Base-by-base conservation (phyloP, 495 filamentous ascomycete species). In the Penicillium paxilli region DNA sequence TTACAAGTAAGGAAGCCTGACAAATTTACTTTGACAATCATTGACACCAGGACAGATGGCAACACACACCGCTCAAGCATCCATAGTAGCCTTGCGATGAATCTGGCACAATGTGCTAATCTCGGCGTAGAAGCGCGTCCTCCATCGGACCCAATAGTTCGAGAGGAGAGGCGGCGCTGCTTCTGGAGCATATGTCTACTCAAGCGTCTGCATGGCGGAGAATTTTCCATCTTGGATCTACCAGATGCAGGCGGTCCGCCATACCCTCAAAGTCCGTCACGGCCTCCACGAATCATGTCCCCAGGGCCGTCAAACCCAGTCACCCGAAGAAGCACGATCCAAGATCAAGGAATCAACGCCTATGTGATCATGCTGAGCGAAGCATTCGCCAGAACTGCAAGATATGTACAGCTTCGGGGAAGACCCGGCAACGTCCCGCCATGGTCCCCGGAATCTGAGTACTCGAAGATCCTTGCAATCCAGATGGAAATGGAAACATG, bases 101-200 rank as follows among this genome's bases (percentile, higher is more conserved):
- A 73, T 28, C 60, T 80, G 16, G 76, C 73, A 19, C 73, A 73
- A 30, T 74, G 71, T 46, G 73, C 74, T 20, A 72, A 73, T 51
- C 60, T 80, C 8, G 71, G 62, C 4, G 58, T 57, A 3, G 75
- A 77, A 53, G 52, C 68, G 16, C 59, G 66, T 10, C 20, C 52
- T 2, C 12, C 44, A 8, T 49, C 64, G 10, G 63, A 58, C 19
- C 45, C 35, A 2, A 40, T 62, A 5, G 37, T 57, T 9, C 71
- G 66, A 7, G 76, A 78, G 52, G 76, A 80, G 45, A 68, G 76
- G 20, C 54, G 75, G 32, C 63, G 76, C 22, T 80, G 76, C 42
- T 80, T 77, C 28, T 80, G 76, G 76, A 75, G 75, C 20, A 71
- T 80, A 16, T 80, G 67, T 52, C 65, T 80, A 8, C 63, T 80